phyloP scores from a whole-genome alignment of 345 rosid genomes.

The Firmiana major region DNA sequence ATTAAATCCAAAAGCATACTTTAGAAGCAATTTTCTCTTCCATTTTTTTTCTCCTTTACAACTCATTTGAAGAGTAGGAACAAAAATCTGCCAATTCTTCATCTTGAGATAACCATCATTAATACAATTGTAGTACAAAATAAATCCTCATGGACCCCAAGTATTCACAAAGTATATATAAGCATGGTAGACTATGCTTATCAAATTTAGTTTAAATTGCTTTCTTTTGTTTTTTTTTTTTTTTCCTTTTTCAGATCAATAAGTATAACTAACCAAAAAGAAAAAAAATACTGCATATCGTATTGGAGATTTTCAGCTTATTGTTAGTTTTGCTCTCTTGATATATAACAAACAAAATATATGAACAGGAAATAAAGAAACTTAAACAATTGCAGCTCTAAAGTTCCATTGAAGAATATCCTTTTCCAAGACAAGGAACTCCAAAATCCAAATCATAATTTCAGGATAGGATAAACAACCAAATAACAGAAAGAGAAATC shows the following conservation, averaged over 20 bases:
- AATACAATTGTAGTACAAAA: neutral
- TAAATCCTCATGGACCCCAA: neutral
- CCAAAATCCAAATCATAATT: slow-evolving; percentile 5
- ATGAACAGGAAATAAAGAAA: neutral
- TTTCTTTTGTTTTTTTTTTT: neutral
- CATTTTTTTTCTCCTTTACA: neutral
- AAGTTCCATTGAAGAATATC: neutral
- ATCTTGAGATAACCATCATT: neutral
- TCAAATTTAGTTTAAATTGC: neutral
- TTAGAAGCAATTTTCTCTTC: slow-evolving; percentile 6
- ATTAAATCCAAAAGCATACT: slow-evolving; percentile 12
- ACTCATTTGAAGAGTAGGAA: neutral
- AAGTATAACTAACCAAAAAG: neutral
- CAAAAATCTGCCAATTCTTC: neutral
- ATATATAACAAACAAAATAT: neutral
- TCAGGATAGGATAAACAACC: neutral
- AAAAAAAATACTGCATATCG: neutral
- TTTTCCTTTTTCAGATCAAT: neutral
- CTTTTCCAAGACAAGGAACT: neutral
- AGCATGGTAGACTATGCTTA: neutral
- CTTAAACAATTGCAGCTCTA: neutral
- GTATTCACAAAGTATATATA: neutral
- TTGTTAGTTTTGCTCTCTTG: neutral
- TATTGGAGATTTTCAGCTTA: neutral
- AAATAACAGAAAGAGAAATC: neutral